Conservation (phyloP, 345 rosid species). For the Citrus cavaleriei region DNA sequence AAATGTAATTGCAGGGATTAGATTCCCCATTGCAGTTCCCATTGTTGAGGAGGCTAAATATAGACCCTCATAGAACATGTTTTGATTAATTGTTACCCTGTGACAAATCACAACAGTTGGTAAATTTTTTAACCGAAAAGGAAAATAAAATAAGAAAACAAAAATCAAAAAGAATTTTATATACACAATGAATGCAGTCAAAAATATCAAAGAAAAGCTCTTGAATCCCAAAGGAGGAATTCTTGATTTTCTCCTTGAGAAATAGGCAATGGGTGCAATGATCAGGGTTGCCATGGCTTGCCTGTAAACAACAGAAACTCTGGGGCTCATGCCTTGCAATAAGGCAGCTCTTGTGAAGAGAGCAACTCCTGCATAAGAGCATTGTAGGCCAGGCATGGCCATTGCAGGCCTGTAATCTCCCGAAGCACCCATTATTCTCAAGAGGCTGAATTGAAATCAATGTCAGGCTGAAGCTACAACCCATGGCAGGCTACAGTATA, state of each 20-base stretch:
- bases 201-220: slow-evolving; percentile 36
- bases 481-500: not conserved
- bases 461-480: not conserved
- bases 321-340: slow-evolving; percentile 37
- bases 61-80: slow-evolving; percentile 31
- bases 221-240: slow-evolving; percentile 23
- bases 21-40: slow-evolving; percentile 36
- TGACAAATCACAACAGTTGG: not conserved
- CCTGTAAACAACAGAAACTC: slow-evolving; percentile 37
- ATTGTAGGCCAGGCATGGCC: slow-evolving; percentile 35
- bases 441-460: not conserved
- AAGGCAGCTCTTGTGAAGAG: slow-evolving; percentile 36
- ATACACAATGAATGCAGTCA: slow-evolving; percentile 39
- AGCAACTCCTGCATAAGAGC: slow-evolving; percentile 22
- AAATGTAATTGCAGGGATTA: slow-evolving; percentile 42
- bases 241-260: slow-evolving; percentile 23
- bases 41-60: slow-evolving; percentile 37
- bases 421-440: slow-evolving; percentile 12
- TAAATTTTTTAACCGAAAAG: not conserved
- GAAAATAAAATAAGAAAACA: not conserved
- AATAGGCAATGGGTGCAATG: slow-evolving; percentile 33
- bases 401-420: slow-evolving; percentile 27
- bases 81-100: slow-evolving; percentile 42
- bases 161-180: not conserved
- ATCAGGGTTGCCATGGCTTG: slow-evolving; percentile 33